Conservation (phyloP, 257 asterid species). For the Ajuga chamaepitys region DNA sequence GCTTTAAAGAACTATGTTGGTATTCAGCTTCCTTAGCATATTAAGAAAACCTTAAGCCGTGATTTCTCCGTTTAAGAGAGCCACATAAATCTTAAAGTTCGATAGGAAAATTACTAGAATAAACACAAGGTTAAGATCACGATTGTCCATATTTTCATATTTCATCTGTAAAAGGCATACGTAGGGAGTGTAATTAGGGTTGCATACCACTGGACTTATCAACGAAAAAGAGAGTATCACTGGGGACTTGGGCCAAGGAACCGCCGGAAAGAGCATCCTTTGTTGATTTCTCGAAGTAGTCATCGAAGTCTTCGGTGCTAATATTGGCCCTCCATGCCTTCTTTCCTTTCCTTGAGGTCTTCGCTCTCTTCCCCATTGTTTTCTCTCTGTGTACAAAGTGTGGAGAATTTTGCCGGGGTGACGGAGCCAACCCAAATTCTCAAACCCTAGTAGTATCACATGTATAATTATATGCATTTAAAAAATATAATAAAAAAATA, state of each 20-base stretch:
- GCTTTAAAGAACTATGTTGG: not conserved
- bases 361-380: conserved; percentile 73
- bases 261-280: conserved; percentile 96
- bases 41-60: not conserved
- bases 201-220: conserved; percentile 76
- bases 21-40: not conserved
- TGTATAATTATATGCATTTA: no score
- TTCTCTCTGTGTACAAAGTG: no score
- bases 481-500: no score
- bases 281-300: conserved; percentile 73
- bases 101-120: not conserved
- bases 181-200: not conserved
- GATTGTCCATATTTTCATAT: not conserved
- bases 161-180: not conserved
- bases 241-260: conserved; percentile 63
- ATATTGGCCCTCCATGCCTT: conserved; percentile 98
- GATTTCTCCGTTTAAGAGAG: not conserved
- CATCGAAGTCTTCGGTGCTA: conserved; percentile 80
- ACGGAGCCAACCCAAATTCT: not conserved
- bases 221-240: conserved; percentile 65
- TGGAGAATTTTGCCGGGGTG: not conserved
- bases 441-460: no score
- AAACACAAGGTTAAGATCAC: not conserved
- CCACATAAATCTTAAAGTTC: not conserved
- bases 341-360: conserved; percentile 87